Evolutionary conservation across 2,329 filamentous ascomycete species (phyloP), one percentile per base, ranked within the genome.

Genomic region (Scleromitrula shiraiana): DNA sequence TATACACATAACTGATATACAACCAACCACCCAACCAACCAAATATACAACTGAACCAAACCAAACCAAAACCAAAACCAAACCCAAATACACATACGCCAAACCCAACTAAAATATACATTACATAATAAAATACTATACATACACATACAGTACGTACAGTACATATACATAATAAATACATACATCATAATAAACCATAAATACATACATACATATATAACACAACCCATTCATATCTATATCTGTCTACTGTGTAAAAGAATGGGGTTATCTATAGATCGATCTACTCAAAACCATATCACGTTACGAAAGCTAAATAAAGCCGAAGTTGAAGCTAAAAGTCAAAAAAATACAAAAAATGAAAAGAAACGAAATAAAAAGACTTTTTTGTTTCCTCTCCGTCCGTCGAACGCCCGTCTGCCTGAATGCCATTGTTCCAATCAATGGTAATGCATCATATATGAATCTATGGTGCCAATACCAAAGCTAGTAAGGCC

Each of bases 401-500:
- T 8, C 26, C 26, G 17, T 7, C 8, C 30, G 17, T 7, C 30
- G 14, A 32, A 32, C 30, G 17, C 24, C 29, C 12, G 7, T 29
- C 12, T n/a, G n/a, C 3, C 26, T 17, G 15, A 37, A 33, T 6
- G 15, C 15, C 15, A 10, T 17, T 22, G 32, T 48, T 20, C 24
- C 19, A n/a, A 23, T 17, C 19, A 46, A 20, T 7, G 36, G 24
- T 27, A n/a, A 15, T 27, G 10, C 6, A n/a, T 14, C 1, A 30
- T 12, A 40, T 22, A n/a, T 24, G 19, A 38, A 50, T 44, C 50
- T 56, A 64, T 26, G 62, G 60, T 20, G 71, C 82, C 85, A 98
- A 85, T 68, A 97, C 88, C 67, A 97, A 75, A 58, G 93, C 93
- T 67, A 98, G 76, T 71, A 98, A 71, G 59, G 93, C 93, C 93